Conservation (phyloP, 192 early-diverging fungal species). For the Rhizoclosmatium globosum region DNA sequence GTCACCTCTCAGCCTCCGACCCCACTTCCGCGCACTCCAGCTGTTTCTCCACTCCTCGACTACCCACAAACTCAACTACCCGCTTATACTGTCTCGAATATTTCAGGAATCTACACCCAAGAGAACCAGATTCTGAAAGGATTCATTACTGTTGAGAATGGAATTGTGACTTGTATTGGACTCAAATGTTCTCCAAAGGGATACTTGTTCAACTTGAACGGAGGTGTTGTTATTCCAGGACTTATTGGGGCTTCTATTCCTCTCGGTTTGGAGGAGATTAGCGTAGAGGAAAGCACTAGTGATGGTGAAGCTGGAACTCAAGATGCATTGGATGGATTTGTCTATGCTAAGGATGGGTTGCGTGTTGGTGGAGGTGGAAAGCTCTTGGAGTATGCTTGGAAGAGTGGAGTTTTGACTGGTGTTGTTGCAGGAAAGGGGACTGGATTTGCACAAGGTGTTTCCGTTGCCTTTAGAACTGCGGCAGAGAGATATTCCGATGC, state of each 20-base stretch:
- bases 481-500: no score
- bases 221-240: constrained; percentile 68
- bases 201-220: constrained; percentile 59
- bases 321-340: constrained; percentile 40
- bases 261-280: constrained; percentile 75
- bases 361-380: constrained; percentile 55
- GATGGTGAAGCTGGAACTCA: constrained; percentile 59
- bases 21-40: neutral
- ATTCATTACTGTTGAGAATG: constrained; percentile 62
- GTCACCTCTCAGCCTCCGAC: neutral
- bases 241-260: constrained; percentile 54
- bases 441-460: no score
- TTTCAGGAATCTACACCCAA: constrained; percentile 50
- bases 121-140: constrained; percentile 43
- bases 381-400: constrained; percentile 16
- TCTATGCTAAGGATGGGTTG: constrained; percentile 71
- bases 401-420: no score
- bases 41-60: neutral
- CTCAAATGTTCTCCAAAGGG: constrained; percentile 41
- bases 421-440: no score
- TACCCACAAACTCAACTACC: neutral
- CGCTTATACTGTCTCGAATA: constrained; percentile 52
- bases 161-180: constrained; percentile 61
- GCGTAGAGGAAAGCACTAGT: constrained; percentile 59
- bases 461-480: no score